phyloP scores from a whole-genome alignment of 78 protist genomes.

The Paratrimastix pyriformis region DNA sequence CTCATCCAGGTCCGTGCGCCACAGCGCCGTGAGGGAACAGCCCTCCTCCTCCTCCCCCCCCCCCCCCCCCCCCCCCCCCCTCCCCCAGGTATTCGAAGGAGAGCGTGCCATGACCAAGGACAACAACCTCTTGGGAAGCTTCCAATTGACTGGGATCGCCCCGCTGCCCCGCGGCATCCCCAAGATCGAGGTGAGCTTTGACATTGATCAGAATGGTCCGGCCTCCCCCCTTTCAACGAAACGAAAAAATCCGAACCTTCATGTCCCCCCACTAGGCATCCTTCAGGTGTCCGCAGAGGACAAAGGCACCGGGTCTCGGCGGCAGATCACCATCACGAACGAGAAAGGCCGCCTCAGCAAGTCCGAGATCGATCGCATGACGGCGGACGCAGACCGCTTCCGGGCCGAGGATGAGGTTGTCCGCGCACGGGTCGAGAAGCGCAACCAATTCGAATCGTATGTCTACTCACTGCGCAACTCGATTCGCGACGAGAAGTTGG shows the following conservation, averaged over 20 bases:
- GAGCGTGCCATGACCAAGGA: conserved; percentile 70
- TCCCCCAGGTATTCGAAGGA: conserved; percentile 79
- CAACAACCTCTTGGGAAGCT: conserved; percentile 73
- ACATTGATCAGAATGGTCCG: conserved; percentile 72
- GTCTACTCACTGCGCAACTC: background rate
- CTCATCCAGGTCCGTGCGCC: too few relatives aligned
- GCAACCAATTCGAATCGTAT: conserved; percentile 8
- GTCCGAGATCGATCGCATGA: conserved; percentile 1
- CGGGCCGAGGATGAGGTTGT: background rate
- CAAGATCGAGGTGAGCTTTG: conserved; percentile 75
- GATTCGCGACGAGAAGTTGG: background rate
- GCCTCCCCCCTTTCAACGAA: too few relatives aligned
- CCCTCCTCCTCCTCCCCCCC: too few relatives aligned
- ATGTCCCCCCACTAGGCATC: background rate
- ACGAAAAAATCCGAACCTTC: too few relatives aligned
- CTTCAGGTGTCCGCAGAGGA: conserved; percentile 4
- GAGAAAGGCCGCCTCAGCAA: conserved; percentile 16
- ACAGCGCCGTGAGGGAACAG: too few relatives aligned
- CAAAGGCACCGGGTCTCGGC: conserved; percentile 10
- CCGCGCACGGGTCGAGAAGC: background rate
- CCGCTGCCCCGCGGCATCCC: conserved; percentile 81
- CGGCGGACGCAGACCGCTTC: conserved; percentile 7
- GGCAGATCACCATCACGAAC: conserved; percentile 10
- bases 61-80: too few relatives aligned
- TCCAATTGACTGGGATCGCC: conserved; percentile 66